Evolutionary conservation across 2,329 filamentous ascomycete genomes (phyloP).

Genomic region (Colletotrichum camelliae): DNA sequence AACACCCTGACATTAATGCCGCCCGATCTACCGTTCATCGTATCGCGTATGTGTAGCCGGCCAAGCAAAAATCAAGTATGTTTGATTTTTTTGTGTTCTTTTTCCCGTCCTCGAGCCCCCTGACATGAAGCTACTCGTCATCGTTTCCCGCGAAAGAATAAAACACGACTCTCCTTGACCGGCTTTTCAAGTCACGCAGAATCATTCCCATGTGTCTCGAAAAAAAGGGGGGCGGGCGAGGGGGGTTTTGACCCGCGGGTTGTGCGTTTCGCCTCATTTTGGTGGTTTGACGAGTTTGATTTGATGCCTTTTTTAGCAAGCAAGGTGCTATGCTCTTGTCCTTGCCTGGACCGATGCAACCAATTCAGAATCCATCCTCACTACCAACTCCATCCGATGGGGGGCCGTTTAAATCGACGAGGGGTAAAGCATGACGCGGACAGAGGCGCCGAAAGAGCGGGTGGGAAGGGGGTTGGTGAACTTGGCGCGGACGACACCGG

Average conservation of each 20-base stretch:
- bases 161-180: constrained; percentile 1
- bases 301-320: constrained; percentile 54
- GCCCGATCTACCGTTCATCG: constrained; percentile 22
- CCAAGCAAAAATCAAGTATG: constrained; percentile 21
- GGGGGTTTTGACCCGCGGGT: constrained; percentile 21
- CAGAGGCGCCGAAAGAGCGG: constrained; percentile 94
- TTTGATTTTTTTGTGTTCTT: constrained; percentile 17
- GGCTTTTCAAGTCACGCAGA: constrained; percentile 14
- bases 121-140: constrained; percentile 19
- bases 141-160: background rate
- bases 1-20: constrained; percentile 23
- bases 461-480: constrained; percentile 96
- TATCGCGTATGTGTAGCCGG: constrained; percentile 23
- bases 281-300: constrained; percentile 53
- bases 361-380: constrained; percentile 67
- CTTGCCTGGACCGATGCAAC: constrained; percentile 65
- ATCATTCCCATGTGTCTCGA: constrained; percentile 20
- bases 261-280: constrained; percentile 23
- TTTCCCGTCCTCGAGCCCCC: constrained; percentile 19
- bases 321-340: constrained; percentile 57
- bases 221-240: constrained; percentile 29
- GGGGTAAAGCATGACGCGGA: constrained; percentile 98
- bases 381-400: constrained; percentile 64
- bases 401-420: constrained; percentile 83
- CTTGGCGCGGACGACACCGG: constrained; percentile 95